phyloP scores from a whole-genome alignment of 2,329 filamentous ascomycete genomes.

The Fonsecaea pugnacius region DNA sequence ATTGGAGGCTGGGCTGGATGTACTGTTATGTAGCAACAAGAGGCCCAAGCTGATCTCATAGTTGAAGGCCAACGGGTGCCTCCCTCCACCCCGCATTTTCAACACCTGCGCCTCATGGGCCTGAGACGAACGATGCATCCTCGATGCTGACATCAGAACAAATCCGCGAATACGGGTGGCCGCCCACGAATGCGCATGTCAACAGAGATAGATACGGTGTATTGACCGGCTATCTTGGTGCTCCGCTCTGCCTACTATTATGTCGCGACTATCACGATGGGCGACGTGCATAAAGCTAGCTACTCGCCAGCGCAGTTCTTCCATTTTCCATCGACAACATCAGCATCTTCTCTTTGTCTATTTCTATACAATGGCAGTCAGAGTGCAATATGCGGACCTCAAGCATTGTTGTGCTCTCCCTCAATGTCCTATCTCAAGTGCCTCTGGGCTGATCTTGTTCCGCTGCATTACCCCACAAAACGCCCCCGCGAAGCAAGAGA shows the following conservation, averaged over 20 bases:
- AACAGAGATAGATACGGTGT: background rate
- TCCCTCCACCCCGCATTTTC: constrained; percentile 5
- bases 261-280: background rate
- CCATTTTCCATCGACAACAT: background rate
- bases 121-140: background rate
- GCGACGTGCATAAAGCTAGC: background rate
- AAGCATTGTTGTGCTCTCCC: background rate
- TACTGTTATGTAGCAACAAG: background rate
- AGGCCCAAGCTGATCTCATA: too few relatives aligned
- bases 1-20: background rate
- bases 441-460: constrained; percentile 5
- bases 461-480: constrained; percentile 14
- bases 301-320: background rate
- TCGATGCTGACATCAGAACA: background rate
- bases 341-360: background rate
- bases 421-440: background rate
- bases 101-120: background rate
- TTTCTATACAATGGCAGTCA: background rate
- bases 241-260: background rate
- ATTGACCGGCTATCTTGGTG: background rate
- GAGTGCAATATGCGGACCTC: background rate
- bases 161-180: background rate
- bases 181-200: background rate
- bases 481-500: background rate
- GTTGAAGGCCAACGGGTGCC: too few relatives aligned